These are phyloP conservation scores for Backusella morwellensis DNA, from an alignment of 192 early-diverging fungal species.

Conservation along the genomic window DNA sequence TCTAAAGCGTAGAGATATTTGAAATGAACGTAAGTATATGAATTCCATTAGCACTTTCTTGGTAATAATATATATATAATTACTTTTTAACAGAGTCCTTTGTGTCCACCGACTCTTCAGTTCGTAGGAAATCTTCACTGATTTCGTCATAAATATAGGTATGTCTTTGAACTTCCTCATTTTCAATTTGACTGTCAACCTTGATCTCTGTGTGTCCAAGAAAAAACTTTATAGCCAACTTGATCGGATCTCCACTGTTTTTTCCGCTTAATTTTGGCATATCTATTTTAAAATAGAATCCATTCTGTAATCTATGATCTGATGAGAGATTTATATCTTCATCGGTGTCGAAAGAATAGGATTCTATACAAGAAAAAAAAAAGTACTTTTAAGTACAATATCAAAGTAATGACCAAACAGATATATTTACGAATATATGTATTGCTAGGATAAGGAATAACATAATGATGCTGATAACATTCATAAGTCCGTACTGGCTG, in stretches of 20 bases:
- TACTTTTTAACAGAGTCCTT: not conserved
- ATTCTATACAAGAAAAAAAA: not conserved
- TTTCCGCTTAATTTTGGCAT: not conserved
- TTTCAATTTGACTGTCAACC: not conserved
- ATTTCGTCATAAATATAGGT: not conserved
- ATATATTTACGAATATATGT: not conserved
- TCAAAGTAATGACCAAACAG: not conserved
- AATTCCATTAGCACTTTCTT: not conserved
- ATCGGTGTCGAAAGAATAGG: not conserved
- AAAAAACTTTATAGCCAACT: not conserved
- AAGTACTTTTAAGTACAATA: not conserved
- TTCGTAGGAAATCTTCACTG: not conserved
- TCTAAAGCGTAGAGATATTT: not conserved
- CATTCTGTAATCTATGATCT: not conserved
- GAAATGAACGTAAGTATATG: not conserved
- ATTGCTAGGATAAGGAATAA: not conserved
- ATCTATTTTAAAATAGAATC: not conserved
- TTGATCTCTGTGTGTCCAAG: constrained; percentile 6
- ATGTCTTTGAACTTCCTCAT: not conserved
- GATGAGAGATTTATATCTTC: not conserved
- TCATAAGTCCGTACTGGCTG: not conserved
- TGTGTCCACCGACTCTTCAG: not conserved
- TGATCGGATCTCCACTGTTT: not conserved
- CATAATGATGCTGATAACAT: not conserved
- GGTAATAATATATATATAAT: not conserved